A percentile compares a stretch with the other conserved stretches of the same genome.
phyloP scores from a whole-genome alignment of 306 rosid genomes.

The Cicer bijugum region DNA sequence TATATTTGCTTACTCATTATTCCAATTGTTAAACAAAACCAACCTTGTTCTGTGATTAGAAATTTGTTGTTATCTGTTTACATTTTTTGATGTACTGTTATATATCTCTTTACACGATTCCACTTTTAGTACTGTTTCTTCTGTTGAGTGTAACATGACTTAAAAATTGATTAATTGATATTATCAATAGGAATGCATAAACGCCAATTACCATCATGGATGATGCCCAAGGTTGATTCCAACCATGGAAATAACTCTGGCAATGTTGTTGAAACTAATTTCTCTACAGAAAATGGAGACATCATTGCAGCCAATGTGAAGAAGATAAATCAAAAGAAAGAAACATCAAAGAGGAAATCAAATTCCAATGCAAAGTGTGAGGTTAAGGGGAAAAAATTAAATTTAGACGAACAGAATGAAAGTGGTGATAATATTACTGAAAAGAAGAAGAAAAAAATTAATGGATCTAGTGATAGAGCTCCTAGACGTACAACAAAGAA shows the following conservation, averaged over 20 bases:
- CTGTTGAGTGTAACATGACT: constrained; percentile 10
- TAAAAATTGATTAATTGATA: constrained; percentile 5
- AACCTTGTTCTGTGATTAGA: constrained; percentile 4
- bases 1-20: neutral
- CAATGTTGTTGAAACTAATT: constrained; percentile 45
- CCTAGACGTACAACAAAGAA: constrained; percentile 41
- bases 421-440: constrained; percentile 19
- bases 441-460: constrained; percentile 47
- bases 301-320: constrained; percentile 34
- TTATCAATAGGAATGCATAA: constrained; percentile 47
- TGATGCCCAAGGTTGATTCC: constrained; percentile 59
- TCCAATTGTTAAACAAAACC: constrained; percentile 2
- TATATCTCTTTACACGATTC: constrained; percentile 17
- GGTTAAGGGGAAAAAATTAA: constrained; percentile 45
- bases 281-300: constrained; percentile 41
- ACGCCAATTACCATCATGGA: constrained; percentile 78
- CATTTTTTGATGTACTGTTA: no score
- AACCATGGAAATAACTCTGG: constrained; percentile 44
- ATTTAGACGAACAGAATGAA: constrained; percentile 41
- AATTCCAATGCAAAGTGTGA: constrained; percentile 42
- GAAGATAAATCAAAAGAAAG: constrained; percentile 39
- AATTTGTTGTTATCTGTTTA: neutral
- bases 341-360: constrained; percentile 46
- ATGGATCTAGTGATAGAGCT: constrained; percentile 39
- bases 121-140: constrained; percentile 1